Base-by-base conservation (phyloP, 495 filamentous ascomycete species). In the Annulohypoxylon stygium region DNA sequence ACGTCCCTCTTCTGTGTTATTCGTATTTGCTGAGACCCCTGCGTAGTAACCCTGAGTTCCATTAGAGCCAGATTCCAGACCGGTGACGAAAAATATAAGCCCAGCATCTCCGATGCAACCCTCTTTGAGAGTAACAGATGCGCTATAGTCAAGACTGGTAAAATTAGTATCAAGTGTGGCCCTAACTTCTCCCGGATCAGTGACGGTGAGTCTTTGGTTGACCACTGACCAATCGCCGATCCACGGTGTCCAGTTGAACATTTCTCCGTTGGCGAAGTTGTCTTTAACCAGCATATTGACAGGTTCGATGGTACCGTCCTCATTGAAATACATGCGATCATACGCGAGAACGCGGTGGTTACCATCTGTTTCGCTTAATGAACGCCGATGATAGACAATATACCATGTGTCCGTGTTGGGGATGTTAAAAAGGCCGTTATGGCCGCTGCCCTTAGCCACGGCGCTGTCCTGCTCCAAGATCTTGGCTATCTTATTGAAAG, bases 341-440 rank as follows among this genome's bases (percentile, higher is more conserved):
- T 86, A 81, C 14, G 82, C 82, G 1, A 80, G 67, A n/a, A 83
- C 80, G 5, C 84, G 83, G 67, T 86, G 79, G 58, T 85, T 81
- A 25, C 76, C 78, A 34, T 78, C 80, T 1, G 78, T 80, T 37
- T 84, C 83, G 65, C 79, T 81, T 0, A 82, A 72, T 11, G 77
- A 78, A 7, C 81, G 82, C 0, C 84, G 84, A 64, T 87, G 84
- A 62, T 86, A 87, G 16, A 85, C 79, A 14, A 87, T 84, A 61
- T 85, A 87, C 74, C 81, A 86, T 20, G 83, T 81, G 18, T 84
- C 79, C 3, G 83, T 82, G 41, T 79, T 69, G 11, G 82, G 81
- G 2, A 84, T 73, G 36, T 79, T 61, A 43, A 87, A 78, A 0
- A 85, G 80, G 8, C 79, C 81, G 50, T 84, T 81, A 55, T 84